Evolutionary conservation across 1,284 basidiomycete species (phyloP), one percentile per base, ranked within the genome.

Genomic region (Megacollybia platyphylla): DNA sequence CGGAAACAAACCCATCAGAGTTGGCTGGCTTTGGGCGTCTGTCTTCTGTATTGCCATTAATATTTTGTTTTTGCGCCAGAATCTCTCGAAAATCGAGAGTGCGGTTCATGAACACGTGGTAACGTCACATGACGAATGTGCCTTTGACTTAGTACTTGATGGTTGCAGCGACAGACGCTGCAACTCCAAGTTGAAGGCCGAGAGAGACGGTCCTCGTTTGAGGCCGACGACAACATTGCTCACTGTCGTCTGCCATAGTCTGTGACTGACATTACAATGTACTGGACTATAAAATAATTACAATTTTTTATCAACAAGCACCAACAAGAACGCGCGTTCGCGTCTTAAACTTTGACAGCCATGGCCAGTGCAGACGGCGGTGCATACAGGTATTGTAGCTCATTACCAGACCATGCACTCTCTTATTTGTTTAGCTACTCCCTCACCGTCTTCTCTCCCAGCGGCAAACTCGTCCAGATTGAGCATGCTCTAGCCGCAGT

Each of bases 401-500:
- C 47, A 29, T 37, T 43, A 24, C 2, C 20, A 24, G 35, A 43
- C 48, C 43, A 48, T 46, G 46, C 50, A 61, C 24, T 7, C 35
- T 27, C 49, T 41, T 43, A 45, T 40, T 41, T 34, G 35, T 48
- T 15, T 58, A 97, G 93, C 59, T 98, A 97, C 73, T 98, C 94
- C 51, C 79, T 98, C 48, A 98, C 94, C 13, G 96, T 96, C 54
- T 98, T 98, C 78, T 97, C 92, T 29, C 94, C 94, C 41, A 96
- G 91, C 54, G 94, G 94, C 50, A 97, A 96, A 73, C 79, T 97
- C 44, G 91, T 96, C 44, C 96, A 99, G 71, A 98, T 99, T 60
- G 96, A 99, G 68, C 96, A 99, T 68, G 96, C 96, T 34, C 73
- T 99, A 47, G 96, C 96, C 45, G 93, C 93, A 17, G 96, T 98